phyloP scores from a whole-genome alignment of 2,329 filamentous ascomycete genomes.

The Penicillium digitatum region DNA sequence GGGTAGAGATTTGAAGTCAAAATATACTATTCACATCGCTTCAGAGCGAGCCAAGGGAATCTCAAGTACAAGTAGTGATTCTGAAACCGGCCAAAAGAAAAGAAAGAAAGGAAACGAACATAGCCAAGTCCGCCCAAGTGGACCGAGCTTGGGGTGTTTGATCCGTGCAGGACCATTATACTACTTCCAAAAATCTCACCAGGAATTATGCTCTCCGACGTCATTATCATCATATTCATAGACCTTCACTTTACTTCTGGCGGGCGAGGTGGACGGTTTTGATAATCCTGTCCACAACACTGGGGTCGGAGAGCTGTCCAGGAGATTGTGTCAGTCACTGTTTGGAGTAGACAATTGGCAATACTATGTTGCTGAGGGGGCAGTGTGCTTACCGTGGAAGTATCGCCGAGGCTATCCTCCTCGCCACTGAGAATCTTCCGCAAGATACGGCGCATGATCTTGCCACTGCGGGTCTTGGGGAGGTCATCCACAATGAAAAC shows the following conservation, averaged over 20 bases:
- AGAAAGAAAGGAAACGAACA: constrained; percentile 5
- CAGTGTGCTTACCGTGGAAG: constrained; percentile 66
- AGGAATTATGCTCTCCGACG: constrained; percentile 14
- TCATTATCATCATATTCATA: constrained; percentile 23
- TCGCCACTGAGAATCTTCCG: constrained; percentile 96
- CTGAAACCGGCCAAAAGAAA: constrained; percentile 3
- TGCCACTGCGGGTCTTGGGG: constrained; percentile 94
- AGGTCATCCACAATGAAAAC: constrained; percentile 88
- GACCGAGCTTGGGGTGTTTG: not conserved
- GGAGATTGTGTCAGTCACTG: constrained; percentile 6
- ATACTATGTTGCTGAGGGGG: not conserved
- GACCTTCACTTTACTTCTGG: constrained; percentile 29
- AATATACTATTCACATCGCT: constrained; percentile 20
- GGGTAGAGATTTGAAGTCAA: constrained; percentile 2
- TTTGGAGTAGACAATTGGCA: not conserved
- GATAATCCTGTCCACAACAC: constrained; percentile 87
- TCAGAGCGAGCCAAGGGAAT: constrained; percentile 22
- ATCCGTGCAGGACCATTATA: not conserved
- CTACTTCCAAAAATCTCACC: not conserved
- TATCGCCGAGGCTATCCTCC: constrained; percentile 94
- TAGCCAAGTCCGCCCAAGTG: not conserved
- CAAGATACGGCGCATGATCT: constrained; percentile 97
- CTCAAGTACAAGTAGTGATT: constrained; percentile 19
- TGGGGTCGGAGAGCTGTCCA: constrained; percentile 76
- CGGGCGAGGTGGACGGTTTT: constrained; percentile 61